Conservation (phyloP, 768 basidiomycete species). For the Podaxis carcinomalis region DNA sequence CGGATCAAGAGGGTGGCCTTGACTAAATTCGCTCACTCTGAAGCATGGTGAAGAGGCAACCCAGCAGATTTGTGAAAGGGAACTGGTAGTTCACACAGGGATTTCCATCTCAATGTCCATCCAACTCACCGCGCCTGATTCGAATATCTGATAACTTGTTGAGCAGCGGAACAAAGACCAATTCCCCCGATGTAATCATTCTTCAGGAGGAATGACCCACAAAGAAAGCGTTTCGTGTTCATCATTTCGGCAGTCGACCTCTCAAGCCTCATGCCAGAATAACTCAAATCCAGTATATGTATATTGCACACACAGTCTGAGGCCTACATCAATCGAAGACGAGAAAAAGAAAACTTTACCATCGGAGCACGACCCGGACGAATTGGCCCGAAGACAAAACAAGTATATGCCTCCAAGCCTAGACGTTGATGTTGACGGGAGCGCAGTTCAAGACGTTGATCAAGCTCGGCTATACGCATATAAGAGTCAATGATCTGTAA, state of each 20-base stretch:
- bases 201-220: neutral
- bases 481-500: neutral
- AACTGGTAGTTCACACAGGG: neutral
- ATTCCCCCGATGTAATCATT: neutral
- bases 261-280: no score
- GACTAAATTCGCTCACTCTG: neutral
- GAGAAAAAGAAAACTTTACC: neutral
- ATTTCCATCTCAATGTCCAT: neutral
- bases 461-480: neutral
- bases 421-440: slow-evolving; percentile 4
- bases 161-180: neutral
- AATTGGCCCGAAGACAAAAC: neutral
- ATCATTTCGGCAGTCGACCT: neutral
- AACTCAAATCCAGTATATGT: slow-evolving; percentile 12
- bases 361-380: neutral
- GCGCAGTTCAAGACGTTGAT: slow-evolving; percentile 5
- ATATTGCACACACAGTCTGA: slow-evolving; percentile 11
- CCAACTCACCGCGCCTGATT: neutral
- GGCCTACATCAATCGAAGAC: neutral
- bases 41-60: neutral
- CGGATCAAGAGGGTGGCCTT: no score
- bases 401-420: neutral
- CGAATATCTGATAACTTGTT: neutral
- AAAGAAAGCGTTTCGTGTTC: no score
- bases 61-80: neutral